These are phyloP conservation scores for Colletotrichum trifolii DNA, from an alignment of 2,329 filamentous ascomycete genomes.

Conservation along the genomic window DNA sequence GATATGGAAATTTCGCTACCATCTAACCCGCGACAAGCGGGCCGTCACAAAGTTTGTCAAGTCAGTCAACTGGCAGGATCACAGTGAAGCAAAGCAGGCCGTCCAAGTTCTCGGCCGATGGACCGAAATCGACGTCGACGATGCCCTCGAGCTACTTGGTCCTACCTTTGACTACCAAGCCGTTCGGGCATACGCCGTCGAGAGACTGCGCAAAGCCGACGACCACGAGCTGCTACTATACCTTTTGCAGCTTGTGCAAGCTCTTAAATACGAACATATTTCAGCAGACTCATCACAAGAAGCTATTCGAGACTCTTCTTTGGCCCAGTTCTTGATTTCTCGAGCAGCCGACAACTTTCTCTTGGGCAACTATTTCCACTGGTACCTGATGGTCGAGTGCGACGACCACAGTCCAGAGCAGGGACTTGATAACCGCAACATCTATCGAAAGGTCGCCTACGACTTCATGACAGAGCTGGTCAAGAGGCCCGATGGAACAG, in stretches of 20 bases:
- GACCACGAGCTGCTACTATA: constrained; percentile 93
- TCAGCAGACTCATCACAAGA: constrained; percentile 67
- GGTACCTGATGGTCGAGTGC: constrained; percentile 99
- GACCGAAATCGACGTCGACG: constrained; percentile 97
- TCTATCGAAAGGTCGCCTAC: constrained; percentile 93
- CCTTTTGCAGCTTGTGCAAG: constrained; percentile 92
- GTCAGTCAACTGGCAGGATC: constrained; percentile 93
- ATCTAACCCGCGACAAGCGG: constrained; percentile 90
- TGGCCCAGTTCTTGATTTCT: constrained; percentile 89
- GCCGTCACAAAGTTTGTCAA: constrained; percentile 98
- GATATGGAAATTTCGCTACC: constrained; percentile 97
- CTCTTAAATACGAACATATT: constrained; percentile 91
- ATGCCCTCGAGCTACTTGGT: constrained; percentile 92
- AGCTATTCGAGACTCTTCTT: constrained; percentile 78
- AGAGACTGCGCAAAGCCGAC: constrained; percentile 89
- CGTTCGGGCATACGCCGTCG: constrained; percentile 92
- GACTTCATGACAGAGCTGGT: constrained; percentile 94
- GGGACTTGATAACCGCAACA: constrained; percentile 78
- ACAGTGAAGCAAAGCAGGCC: constrained; percentile 86
- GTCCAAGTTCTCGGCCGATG: constrained; percentile 91
- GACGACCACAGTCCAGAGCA: constrained; percentile 85
- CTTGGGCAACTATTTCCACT: constrained; percentile 94
- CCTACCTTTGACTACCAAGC: constrained; percentile 90
- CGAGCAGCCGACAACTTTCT: constrained; percentile 89
- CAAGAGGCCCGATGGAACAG: constrained; percentile 74